Evolutionary conservation across 1,284 basidiomycete genomes (phyloP).

Genomic region (Inonotus hispidus): DNA sequence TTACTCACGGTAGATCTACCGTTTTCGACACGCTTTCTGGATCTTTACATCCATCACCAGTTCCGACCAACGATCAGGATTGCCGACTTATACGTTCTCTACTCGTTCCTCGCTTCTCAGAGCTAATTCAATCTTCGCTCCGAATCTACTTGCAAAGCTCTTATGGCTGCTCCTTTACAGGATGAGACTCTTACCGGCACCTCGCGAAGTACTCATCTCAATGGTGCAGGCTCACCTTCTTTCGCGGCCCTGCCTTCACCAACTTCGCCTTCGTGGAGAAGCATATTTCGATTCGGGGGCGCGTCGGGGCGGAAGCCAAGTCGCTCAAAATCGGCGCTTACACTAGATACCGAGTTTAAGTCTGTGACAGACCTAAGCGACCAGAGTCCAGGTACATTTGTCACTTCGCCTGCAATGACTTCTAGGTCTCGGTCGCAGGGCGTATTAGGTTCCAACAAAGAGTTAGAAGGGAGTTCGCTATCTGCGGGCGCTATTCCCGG

Average conservation of each 20-base stretch:
- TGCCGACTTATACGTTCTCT: neutral
- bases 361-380: neutral
- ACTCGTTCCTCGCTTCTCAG: neutral
- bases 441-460: neutral
- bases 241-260: slow-evolving; percentile 16
- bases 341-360: slow-evolving; percentile 17
- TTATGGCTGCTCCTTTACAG: neutral
- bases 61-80: slow-evolving; percentile 3
- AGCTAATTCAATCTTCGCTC: neutral
- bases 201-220: slow-evolving; percentile 6
- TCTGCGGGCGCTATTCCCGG: neutral
- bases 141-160: neutral
- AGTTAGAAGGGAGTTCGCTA: slow-evolving; percentile 5
- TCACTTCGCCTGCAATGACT: neutral
- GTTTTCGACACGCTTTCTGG: slow-evolving; percentile 2
- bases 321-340: slow-evolving; percentile 18
- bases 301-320: slow-evolving; percentile 12
- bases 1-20: neutral
- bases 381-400: neutral
- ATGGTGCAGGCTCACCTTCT: slow-evolving; percentile 11
- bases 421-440: slow-evolving; percentile 1
- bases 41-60: neutral
- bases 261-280: slow-evolving; percentile 19
- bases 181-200: slow-evolving; percentile 3
- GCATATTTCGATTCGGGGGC: slow-evolving; percentile 15